Evolutionary conservation across 306 rosid species (phyloP).

Genomic region (Astragalus membranaceus): DNA sequence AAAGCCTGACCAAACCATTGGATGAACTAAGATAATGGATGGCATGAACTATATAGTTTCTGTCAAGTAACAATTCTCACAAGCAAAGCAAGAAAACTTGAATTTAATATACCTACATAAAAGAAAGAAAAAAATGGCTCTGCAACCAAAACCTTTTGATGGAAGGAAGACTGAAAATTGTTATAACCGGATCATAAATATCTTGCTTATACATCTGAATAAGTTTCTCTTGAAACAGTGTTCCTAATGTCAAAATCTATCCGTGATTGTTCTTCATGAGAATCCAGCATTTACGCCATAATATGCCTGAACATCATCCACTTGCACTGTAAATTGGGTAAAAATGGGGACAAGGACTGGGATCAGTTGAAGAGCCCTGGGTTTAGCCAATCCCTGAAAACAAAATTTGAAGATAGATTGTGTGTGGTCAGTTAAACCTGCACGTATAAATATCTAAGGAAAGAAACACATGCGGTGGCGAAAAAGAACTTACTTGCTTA

Average conservation of each 20-base stretch:
- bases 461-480: background rate
- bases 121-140: background rate
- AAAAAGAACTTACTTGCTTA: conserved; percentile 62
- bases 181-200: background rate
- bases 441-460: background rate
- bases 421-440: background rate
- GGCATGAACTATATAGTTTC: background rate
- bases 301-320: conserved; percentile 16
- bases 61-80: conserved; percentile 1
- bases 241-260: conserved; percentile 19
- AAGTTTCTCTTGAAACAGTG: background rate
- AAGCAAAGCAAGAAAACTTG: conserved; percentile 8
- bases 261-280: conserved; percentile 11
- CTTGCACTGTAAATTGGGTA: conserved; percentile 3
- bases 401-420: background rate
- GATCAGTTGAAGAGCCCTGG: conserved; percentile 79
- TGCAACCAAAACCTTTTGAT: conserved; percentile 14
- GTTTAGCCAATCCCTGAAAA: conserved; percentile 89
- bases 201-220: conserved; percentile 17
- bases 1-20: background rate
- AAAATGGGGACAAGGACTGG: conserved; percentile 2
- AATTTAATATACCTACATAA: conserved; percentile 18
- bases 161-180: background rate
- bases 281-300: conserved; percentile 18
- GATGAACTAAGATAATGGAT: background rate